Base-by-base conservation (phyloP, 2,329 filamentous ascomycete genomes). In the Trichophyton rubrum region DNA sequence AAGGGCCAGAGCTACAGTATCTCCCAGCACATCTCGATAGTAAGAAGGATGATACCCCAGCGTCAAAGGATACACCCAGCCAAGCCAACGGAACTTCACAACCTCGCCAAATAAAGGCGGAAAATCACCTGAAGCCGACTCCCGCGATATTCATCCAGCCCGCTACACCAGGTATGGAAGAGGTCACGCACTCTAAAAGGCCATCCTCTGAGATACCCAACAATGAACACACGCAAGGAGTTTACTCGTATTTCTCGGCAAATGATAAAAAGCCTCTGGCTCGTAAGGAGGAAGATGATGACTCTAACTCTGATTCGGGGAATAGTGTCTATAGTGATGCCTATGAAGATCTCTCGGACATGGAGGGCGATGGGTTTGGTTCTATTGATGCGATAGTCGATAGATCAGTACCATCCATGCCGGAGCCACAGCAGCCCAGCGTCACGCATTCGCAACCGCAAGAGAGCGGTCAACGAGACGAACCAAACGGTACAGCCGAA, bases 261-360 rank as follows among this genome's bases (percentile, higher is more conserved):
- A 33, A 30, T 8, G n/a, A 59, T 41, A 35, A 1, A 11, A 27
- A 9, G 8, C 3, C 9, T 15, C 17, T 7, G 15, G 15, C 33
- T 33, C 22, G 59, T 17, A 24, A n/a, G 8, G 57, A 64, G 17
- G 11, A 47, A n/a, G 70, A 70, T 56, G 68, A 64, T 3, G 74
- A 75, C 53, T 71, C 69, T 3, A 74, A 75, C 53, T 71, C 69
- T 30, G 73, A 75, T 6, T 74, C 74, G 17, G 70, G 70, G 17
- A 74, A 76, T 35, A 79, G 77, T 66, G 67, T 79, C 58, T 79
- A 79, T 63, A 79, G 76, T 64, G 74, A 76, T 65, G 75, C 74
- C 7, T 71, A 73, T 30, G 74, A 76, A 59, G 72, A 71, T 8
- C 63, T 75, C 11, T 63, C 67, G 3, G 69, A 66, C 1, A 63